Base-by-base conservation (phyloP, 805 yeast species). In the Maudiozyma pseudohumilis region DNA sequence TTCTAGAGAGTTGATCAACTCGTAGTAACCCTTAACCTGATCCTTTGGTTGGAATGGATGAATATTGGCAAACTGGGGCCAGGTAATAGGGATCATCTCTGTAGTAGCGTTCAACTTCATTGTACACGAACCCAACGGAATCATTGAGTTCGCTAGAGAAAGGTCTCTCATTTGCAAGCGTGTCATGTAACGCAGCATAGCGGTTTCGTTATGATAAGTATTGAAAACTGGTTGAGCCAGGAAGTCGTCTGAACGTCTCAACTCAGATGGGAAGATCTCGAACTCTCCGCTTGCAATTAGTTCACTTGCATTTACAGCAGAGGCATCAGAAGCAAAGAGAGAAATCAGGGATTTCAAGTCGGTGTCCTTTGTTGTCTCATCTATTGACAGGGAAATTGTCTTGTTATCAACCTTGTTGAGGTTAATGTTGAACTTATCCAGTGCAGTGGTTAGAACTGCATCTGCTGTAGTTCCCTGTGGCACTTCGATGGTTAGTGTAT, bases 41-140 rank as follows among this genome's bases (percentile, higher is more conserved):
- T 80, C 77, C 19, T 64, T 58, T 31, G 98, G 98, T 38, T 77
- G 95, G 60, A 92, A 92, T 19, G 98, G 98, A 59, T 92, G 98
- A 35, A 92, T 68, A 18, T 75, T 70, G 29, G 80, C 73, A 60
- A 92, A 88, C 47, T 92, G 95, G 17, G 96, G 96, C 82, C 95
- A 87, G 3, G 96, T 80, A 38, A 92, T 70, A 32, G 97, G 92
- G 44, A 76, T 73, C 97, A 92, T 92, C 57, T 86, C 89, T 7
- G 87, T 94, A 2, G 97, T 89, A 38, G 95, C 81, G 57, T 92
- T 92, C 54, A 92, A 72, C 61, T 92, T 92, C 98, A 92, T 92
- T 15, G 98, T 92, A 68, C 98, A 92, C 6, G 96, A 85, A 19
- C 98, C 98, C 45, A 92, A 71, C 17, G 98, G 94, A 44, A 92